Evolutionary conservation across 1,284 basidiomycete genomes (phyloP).

Genomic region (Rhodotorula sp.): DNA sequence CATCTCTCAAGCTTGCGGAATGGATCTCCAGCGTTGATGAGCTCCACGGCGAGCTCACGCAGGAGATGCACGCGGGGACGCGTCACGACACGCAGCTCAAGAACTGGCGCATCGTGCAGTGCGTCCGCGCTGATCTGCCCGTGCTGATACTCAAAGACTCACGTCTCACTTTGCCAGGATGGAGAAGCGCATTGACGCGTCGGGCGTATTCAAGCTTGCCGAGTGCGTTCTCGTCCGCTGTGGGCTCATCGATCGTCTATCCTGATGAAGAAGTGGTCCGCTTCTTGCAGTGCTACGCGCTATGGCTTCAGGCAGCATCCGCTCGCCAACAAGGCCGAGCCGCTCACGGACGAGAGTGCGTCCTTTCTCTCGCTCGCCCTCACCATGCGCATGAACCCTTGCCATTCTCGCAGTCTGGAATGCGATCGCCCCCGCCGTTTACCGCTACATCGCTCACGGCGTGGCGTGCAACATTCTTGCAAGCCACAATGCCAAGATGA

Average conservation of each 20-base stretch:
- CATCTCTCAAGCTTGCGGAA: background rate
- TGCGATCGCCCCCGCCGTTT: background rate
- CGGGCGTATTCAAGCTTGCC: background rate
- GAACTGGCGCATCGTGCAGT: too few relatives aligned
- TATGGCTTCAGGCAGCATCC: background rate
- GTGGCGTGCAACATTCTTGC: background rate
- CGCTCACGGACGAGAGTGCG: conserved; percentile 21
- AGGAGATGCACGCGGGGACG: too few relatives aligned
- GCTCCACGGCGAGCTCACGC: background rate
- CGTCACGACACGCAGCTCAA: background rate
- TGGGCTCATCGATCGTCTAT: too few relatives aligned
- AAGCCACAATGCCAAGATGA: too few relatives aligned
- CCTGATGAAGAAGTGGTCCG: too few relatives aligned
- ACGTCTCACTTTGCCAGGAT: background rate
- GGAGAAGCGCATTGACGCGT: background rate
- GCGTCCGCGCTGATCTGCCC: background rate
- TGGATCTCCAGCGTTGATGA: background rate
- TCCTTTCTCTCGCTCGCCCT: too few relatives aligned
- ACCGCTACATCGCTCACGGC: background rate
- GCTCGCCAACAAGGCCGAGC: background rate
- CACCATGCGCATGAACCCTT: background rate
- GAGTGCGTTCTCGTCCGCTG: too few relatives aligned
- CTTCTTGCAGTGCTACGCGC: too few relatives aligned
- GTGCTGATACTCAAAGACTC: too few relatives aligned
- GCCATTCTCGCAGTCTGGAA: background rate